phyloP scores from a whole-genome alignment of 768 basidiomycete genomes.

The Lactifluus hygrophoroides region DNA sequence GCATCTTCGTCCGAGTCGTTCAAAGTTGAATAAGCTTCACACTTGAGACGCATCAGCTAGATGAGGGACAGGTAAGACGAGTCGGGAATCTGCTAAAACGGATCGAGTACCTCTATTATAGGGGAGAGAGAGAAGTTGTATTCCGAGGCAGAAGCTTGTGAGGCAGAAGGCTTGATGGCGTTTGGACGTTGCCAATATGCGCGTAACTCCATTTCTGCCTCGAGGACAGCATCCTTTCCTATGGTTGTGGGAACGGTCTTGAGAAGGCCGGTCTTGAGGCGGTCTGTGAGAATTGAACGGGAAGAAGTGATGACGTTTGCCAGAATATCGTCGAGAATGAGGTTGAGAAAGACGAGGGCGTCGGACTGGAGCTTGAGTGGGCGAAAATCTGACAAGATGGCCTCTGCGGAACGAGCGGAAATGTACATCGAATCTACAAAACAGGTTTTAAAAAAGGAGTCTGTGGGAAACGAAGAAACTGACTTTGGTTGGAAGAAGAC shows the following conservation, averaged over 20 bases:
- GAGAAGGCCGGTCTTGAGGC: slow-evolving; percentile 62
- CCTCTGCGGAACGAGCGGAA: slow-evolving; percentile 76
- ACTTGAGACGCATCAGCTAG: slow-evolving; percentile 74
- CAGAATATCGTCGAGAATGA: slow-evolving; percentile 77
- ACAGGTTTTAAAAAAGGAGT: neutral
- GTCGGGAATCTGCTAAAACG: neutral
- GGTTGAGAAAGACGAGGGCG: slow-evolving; percentile 72
- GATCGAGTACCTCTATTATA: slow-evolving; percentile 59
- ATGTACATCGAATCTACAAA: slow-evolving; percentile 64
- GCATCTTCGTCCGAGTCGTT: slow-evolving; percentile 75
- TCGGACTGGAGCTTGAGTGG: slow-evolving; percentile 79
- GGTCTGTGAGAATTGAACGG: slow-evolving; percentile 63
- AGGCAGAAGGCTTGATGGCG: slow-evolving; percentile 27
- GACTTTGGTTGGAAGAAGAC: neutral
- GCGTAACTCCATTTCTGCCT: slow-evolving; percentile 87
- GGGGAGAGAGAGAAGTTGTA: slow-evolving; percentile 61
- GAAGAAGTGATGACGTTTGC: slow-evolving; percentile 60
- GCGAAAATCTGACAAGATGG: slow-evolving; percentile 86
- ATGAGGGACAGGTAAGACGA: slow-evolving; percentile 14
- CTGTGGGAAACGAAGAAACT: neutral
- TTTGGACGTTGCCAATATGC: slow-evolving; percentile 78
- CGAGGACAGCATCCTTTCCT: slow-evolving; percentile 86
- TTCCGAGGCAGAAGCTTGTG: slow-evolving; percentile 38
- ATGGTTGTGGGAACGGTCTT: slow-evolving; percentile 69
- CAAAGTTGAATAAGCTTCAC: slow-evolving; percentile 80